Conservation (phyloP, 129 eudicot genomes). For the Centaurea solstitialis region DNA sequence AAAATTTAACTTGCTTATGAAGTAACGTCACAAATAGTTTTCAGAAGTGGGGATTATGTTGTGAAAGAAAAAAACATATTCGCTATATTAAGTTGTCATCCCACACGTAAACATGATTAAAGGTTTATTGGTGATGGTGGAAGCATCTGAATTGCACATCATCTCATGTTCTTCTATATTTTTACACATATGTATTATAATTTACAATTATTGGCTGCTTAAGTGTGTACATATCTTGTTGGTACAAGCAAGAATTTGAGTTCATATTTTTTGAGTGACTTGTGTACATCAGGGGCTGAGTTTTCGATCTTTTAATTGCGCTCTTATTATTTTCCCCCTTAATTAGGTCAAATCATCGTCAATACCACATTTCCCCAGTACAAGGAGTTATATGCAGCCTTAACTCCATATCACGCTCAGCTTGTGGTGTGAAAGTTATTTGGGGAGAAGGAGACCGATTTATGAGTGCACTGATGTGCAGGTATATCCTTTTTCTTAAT, state of each 20-base stretch:
- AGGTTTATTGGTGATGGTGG: too few relatives aligned
- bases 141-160: too few relatives aligned
- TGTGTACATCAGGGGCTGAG: not conserved
- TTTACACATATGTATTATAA: too few relatives aligned
- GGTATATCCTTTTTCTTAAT: constrained; percentile 41
- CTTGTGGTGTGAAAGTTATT: constrained; percentile 96
- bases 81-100: too few relatives aligned
- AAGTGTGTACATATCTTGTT: not conserved
- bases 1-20: too few relatives aligned
- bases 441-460: constrained; percentile 81
- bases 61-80: too few relatives aligned
- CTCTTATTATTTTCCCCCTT: constrained; percentile 9
- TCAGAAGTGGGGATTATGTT: too few relatives aligned
- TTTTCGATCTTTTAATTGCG: not conserved
- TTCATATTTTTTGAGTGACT: not conserved
- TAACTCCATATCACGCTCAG: constrained; percentile 77
- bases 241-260: not conserved
- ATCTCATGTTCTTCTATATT: too few relatives aligned
- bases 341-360: constrained; percentile 75
- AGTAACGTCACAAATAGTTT: too few relatives aligned
- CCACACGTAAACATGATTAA: too few relatives aligned
- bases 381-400: constrained; percentile 62
- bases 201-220: not conserved
- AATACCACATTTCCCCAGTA: constrained; percentile 80
- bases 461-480: constrained; percentile 88